A percentile compares a stretch with the other conserved stretches of the same genome.
Evolutionary conservation across 2,329 filamentous ascomycete species (phyloP).

Genomic region (Emmonsiellopsis sp.): DNA sequence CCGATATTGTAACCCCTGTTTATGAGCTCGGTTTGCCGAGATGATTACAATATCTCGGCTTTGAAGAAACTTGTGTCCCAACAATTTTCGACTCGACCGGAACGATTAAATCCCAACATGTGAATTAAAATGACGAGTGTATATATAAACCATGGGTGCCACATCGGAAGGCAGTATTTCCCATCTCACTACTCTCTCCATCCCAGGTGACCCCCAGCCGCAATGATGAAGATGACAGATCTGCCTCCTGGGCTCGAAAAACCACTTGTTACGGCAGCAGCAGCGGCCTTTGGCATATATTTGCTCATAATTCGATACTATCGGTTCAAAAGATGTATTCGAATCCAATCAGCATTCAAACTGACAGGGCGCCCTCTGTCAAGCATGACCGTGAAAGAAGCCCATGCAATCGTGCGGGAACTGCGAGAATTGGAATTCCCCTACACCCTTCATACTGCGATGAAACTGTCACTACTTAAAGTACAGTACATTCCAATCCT

Average conservation of each 20-base stretch:
- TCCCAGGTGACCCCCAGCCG: too few species aligned
- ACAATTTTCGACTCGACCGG: too few species aligned
- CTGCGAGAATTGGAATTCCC: constrained; percentile 26
- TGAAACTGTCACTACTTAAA: constrained; percentile 19
- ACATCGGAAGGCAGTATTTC: too few species aligned
- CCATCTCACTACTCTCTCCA: too few species aligned
- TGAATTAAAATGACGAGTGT: too few species aligned
- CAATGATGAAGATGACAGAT: not conserved
- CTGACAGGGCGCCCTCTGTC: constrained; percentile 10
- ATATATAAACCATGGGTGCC: too few species aligned
- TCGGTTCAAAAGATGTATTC: not conserved
- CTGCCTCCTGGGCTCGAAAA: not conserved
- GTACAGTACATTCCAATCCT: constrained; percentile 11
- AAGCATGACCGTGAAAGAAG: constrained; percentile 23
- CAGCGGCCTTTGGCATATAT: not conserved
- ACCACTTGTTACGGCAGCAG: not conserved
- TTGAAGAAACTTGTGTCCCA: not conserved
- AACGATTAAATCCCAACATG: too few species aligned
- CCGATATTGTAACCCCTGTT: too few species aligned
- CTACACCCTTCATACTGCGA: constrained; percentile 18
- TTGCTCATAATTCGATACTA: not conserved
- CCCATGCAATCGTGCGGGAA: constrained; percentile 17
- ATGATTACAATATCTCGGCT: not conserved
- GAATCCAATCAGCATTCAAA: not conserved
- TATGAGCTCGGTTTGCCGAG: not conserved